A percentile compares a stretch with the other conserved stretches of the same genome.
phyloP scores from a whole-genome alignment of 352 stramenopile genomes.

The Lagenidium sp. region DNA sequence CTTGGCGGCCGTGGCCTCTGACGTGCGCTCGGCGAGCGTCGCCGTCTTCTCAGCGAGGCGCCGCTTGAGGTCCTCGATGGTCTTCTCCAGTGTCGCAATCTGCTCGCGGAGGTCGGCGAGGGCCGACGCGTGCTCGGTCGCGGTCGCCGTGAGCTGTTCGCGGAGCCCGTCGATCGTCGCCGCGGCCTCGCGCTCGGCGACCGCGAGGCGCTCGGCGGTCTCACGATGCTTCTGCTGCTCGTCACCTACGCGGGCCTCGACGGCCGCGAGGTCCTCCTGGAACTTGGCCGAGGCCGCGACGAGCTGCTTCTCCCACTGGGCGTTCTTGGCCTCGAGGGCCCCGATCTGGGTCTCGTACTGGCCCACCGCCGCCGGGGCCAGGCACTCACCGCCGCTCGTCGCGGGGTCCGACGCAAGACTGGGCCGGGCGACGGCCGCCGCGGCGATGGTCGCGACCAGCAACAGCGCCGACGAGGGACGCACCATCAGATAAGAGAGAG shows the following conservation, averaged over 20 bases:
- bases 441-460: constrained; percentile 23
- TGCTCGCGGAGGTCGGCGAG: constrained; percentile 18
- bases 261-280: constrained; percentile 20
- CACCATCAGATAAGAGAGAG: constrained; percentile 17
- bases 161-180: constrained; percentile 4
- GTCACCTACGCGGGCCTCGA: constrained; percentile 15
- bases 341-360: constrained; percentile 37
- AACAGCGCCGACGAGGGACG: constrained; percentile 24
- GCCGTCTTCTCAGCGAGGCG: constrained; percentile 25
- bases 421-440: constrained; percentile 21
- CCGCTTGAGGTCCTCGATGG: constrained; percentile 15
- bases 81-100: constrained; percentile 21
- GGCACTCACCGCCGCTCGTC: constrained; percentile 10
- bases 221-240: constrained; percentile 14
- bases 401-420: too few relatives aligned
- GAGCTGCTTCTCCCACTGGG: constrained; percentile 27
- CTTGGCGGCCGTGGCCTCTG: constrained; percentile 14
- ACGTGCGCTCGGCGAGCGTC: constrained; percentile 16
- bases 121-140: constrained; percentile 12
- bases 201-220: constrained; percentile 10
- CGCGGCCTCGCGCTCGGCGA: constrained; percentile 10
- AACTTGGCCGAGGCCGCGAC: constrained; percentile 20
- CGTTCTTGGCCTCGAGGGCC: constrained; percentile 27
- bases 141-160: background rate
- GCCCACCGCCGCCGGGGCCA: constrained; percentile 27